These are phyloP conservation scores for Gossypium davidsonii DNA, from an alignment of 441 rosid species.

Conservation along the genomic window DNA sequence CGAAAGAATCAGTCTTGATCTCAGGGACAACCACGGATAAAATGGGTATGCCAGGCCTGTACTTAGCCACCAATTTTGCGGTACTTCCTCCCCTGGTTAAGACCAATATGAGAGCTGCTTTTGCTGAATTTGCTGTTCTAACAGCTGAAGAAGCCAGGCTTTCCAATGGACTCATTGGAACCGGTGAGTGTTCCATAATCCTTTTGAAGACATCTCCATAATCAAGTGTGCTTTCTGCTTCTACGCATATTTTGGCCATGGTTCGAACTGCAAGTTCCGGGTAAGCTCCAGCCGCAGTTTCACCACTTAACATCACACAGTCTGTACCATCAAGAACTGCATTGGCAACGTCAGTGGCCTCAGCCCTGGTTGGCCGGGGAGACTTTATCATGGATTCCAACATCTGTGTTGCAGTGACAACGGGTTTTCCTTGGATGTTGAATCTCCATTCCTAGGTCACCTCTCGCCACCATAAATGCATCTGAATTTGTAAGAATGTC, in stretches of 20 bases:
- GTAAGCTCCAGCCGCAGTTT: slow-evolving; percentile 96
- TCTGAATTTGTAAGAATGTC: slow-evolving; percentile 77
- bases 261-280: slow-evolving; percentile 84
- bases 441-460: slow-evolving; percentile 97
- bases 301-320: slow-evolving; percentile 97
- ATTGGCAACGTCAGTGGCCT: slow-evolving; percentile 95
- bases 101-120: slow-evolving; percentile 71
- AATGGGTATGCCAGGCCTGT: slow-evolving; percentile 84
- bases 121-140: slow-evolving; percentile 76
- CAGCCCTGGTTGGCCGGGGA: slow-evolving; percentile 93
- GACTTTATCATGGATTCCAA: slow-evolving; percentile 96
- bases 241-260: slow-evolving; percentile 83
- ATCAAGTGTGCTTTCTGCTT: slow-evolving; percentile 83
- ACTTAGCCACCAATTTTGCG: slow-evolving; percentile 87
- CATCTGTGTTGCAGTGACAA: slow-evolving; percentile 98
- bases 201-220: slow-evolving; percentile 80
- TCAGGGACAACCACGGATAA: slow-evolving; percentile 83
- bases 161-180: slow-evolving; percentile 94
- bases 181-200: slow-evolving; percentile 64
- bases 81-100: slow-evolving; percentile 92
- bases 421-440: slow-evolving; percentile 94
- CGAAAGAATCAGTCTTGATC: slow-evolving; percentile 72
- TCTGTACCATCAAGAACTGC: slow-evolving; percentile 94
- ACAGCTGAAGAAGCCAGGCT: slow-evolving; percentile 90
- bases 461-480: slow-evolving; percentile 94